Evolutionary conservation across 2,329 filamentous ascomycete genomes (phyloP), one percentile per base, ranked within the genome.

Genomic region (Neopestalotiopsis clavispora): DNA sequence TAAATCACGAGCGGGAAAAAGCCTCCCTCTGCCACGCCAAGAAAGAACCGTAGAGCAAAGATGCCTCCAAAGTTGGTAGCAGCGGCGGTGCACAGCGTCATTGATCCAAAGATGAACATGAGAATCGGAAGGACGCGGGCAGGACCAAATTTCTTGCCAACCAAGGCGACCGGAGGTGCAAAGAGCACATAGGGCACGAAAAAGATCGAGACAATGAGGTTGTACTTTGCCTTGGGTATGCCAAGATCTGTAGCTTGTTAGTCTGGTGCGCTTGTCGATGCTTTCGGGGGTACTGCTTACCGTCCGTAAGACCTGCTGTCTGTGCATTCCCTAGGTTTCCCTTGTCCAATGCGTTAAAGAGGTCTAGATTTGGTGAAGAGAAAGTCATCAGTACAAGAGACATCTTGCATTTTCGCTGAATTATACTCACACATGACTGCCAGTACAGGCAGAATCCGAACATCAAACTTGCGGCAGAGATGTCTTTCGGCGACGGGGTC

Each of bases 131-230:
- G 80, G 10, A 91, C 89, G 23, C 86, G 83, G 68, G 87, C 84
- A 0, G 91, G 89, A 0, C 90, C 90, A 74, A 85, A 91, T 69
- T 87, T 89, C 81, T 92, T 94, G 67, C 91, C 91, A 2, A 92
- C 75, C 80, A 94, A 90, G 65, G 81, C 80, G n/a, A 93, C 79
- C 1, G 90, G 88, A 0, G 90, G 90, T 1, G 90, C 91, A 67
- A 90, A 91, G 3, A 94, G 75, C 40, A 93, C 91, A 76, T 92
- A 94, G 0, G 92, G 92, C 4, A 93, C 83, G 78, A 91, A 94
- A 81, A 94, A 94, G 68, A 93, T 89, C 65, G 85, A 86, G 40
- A 94, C 79, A 61, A 93, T 86, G 32, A 89, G 85, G 76, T 92
- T 93, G 81, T 94, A 93, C 76, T 93, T 85, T 71, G 89, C 85